Conservation (phyloP, 139 green algal genomes). For the Asterochloris erici region DNA sequence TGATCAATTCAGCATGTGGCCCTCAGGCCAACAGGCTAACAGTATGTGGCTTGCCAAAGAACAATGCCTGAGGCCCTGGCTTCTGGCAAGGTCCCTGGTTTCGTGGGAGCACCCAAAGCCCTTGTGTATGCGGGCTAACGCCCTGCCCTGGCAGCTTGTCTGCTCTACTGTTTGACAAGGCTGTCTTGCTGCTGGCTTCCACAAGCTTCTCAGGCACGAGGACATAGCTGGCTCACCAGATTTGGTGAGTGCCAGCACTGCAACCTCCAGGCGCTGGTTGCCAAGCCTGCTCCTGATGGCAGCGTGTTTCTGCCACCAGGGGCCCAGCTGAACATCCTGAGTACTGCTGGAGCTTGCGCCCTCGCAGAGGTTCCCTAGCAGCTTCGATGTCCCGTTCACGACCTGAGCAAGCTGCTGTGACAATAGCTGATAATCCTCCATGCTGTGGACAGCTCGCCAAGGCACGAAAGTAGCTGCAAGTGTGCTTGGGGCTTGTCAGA, state of each 20-base stretch:
- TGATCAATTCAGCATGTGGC: neutral
- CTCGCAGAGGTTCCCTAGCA: too few relatives aligned
- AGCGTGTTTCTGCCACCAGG: too few relatives aligned
- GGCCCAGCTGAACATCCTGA: too few relatives aligned
- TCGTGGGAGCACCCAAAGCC: neutral
- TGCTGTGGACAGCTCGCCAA: too few relatives aligned
- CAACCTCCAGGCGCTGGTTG: slow-evolving; percentile 33
- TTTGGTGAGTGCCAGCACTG: slow-evolving; percentile 58
- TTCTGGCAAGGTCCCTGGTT: neutral
- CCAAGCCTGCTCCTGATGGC: slow-evolving; percentile 2
- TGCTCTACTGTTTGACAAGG: neutral
- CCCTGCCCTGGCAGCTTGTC: neutral
- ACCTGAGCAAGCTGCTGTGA: too few relatives aligned
- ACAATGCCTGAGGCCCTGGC: neutral
- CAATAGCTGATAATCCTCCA: too few relatives aligned
- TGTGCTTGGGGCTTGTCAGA: too few relatives aligned
- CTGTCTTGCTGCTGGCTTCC: too few relatives aligned
- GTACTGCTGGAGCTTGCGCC: too few relatives aligned
- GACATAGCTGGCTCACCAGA: slow-evolving; percentile 19
- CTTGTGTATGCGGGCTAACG: neutral
- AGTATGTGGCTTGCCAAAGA: neutral
- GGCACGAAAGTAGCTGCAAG: too few relatives aligned
- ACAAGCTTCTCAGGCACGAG: neutral
- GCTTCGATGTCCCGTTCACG: too few relatives aligned
- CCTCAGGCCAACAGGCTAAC: neutral